phyloP scores from a whole-genome alignment of 441 rosid species.

The Mallotus japonicus region DNA sequence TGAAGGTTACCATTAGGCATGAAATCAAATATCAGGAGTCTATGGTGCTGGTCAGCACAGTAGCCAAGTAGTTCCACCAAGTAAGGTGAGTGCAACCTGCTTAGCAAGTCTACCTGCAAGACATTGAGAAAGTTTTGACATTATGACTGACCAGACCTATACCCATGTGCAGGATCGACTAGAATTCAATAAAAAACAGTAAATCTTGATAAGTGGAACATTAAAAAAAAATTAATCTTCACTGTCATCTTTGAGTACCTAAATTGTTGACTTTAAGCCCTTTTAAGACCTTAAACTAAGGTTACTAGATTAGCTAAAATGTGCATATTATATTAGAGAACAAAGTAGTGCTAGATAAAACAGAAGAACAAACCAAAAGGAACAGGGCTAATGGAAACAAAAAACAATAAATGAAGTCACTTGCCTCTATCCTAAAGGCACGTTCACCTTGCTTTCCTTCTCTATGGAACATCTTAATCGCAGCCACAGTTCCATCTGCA shows the following conservation, averaged over 20 bases:
- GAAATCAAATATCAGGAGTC: constrained; percentile 66
- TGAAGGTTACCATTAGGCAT: constrained; percentile 76
- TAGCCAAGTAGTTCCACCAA: constrained; percentile 84
- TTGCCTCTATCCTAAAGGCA: constrained; percentile 81
- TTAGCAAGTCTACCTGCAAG: constrained; percentile 83
- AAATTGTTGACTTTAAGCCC: constrained; percentile 20
- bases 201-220: neutral
- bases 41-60: constrained; percentile 86
- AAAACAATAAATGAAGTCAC: constrained; percentile 40
- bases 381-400: constrained; percentile 20
- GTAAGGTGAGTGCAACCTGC: constrained; percentile 75
- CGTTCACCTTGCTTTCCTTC: constrained; percentile 74
- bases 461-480: constrained; percentile 63
- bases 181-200: neutral
- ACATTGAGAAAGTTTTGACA: neutral
- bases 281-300: neutral
- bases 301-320: neutral
- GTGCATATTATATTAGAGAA: neutral
- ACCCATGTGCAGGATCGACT: constrained; percentile 31
- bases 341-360: neutral
- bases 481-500: constrained; percentile 71
- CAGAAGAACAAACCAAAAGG: neutral
- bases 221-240: neutral
- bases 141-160: neutral
- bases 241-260: neutral